Base-by-base conservation (phyloP, 176 grass and related monocot genomes). In the Alloteropsis semialata region DNA sequence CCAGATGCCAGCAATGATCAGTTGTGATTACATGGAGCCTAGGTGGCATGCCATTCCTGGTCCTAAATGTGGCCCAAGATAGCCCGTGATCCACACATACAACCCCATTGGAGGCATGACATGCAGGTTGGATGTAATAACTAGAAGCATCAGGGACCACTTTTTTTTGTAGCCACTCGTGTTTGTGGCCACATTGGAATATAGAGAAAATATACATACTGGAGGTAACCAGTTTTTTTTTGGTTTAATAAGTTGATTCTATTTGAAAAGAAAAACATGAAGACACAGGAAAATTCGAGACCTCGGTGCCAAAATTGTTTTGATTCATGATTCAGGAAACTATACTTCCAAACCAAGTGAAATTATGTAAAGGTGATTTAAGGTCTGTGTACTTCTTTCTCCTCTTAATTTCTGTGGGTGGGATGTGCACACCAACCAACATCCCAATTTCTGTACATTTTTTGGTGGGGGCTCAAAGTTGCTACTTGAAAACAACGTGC, bases 1-100 rank as follows among this genome's bases (percentile, higher is more conserved):
- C 33, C 43, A 81, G 62, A 63, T 72, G 65, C 0, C 74, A 79
- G 19, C 7, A 37, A 73, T 13, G 48, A 48, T 73, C 48, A 72
- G 34, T 71, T 19, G 11, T 1, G 77, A 69, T 85, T 74, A 61
- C 64, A 89, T 77, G 78, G 19, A 85, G 44, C 78, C 58, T 30
- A 89, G 5, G 54, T 85, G 82, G 71, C 78, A 37, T 65, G 33
- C 58, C 45, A 28, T 60, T 75, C 39, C 49, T 88, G 78, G 78
- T 76, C 45, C 78, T 77, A 72, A 76, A 77, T 39, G 56, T 62
- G 58, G 78, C 77, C 57, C 11, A 9, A 65, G 88, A 89, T 86
- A 77, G 45, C 72, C 46, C 56, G 22, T 41, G 56, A 89, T 86
- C 88, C 29, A 82, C 37, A 34, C 5, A 76, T 18, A 70, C 51